Percentiles rank a stretch among this genome's conserved stretches.
Conservation (phyloP, 768 basidiomycete species). For the Leucocoprinus birnbaumii region DNA sequence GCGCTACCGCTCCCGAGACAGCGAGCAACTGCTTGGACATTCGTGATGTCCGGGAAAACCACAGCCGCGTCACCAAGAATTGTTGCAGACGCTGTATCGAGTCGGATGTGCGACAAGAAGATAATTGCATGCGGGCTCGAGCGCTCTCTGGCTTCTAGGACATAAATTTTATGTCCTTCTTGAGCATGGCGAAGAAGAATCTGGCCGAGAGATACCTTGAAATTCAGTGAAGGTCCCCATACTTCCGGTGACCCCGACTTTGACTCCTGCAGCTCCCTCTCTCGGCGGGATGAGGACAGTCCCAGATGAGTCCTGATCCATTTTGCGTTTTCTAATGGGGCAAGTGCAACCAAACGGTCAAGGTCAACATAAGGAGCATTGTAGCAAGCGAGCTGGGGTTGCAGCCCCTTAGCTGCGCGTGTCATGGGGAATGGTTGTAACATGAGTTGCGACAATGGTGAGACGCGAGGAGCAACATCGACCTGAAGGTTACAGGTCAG, state of each 20-base stretch:
- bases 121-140: conserved; percentile 33
- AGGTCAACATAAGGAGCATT: conserved; percentile 34
- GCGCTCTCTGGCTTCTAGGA: neutral
- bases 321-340: conserved; percentile 7
- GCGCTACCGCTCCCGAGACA: conserved; percentile 12
- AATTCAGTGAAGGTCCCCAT: conserved; percentile 16
- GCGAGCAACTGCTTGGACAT: conserved; percentile 18
- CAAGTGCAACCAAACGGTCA: conserved; percentile 20
- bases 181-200: conserved; percentile 17
- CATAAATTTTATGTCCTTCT: neutral
- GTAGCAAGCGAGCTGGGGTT: conserved; percentile 15
- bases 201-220: conserved; percentile 20
- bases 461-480: conserved; percentile 20
- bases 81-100: conserved; percentile 48
- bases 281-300: conserved; percentile 18
- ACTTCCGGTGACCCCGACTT: neutral
- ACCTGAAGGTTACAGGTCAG: too few species aligned
- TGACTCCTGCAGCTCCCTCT: conserved; percentile 12
- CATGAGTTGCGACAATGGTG: conserved; percentile 14
- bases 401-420: neutral
- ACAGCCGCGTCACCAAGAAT: conserved; percentile 49
- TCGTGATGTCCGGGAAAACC: conserved; percentile 28
- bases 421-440: conserved; percentile 28
- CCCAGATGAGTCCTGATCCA: conserved; percentile 24
- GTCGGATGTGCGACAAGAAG: conserved; percentile 41